phyloP scores from a whole-genome alignment of 1,139 yeast genomes.

The Geotrichum armillariae region DNA sequence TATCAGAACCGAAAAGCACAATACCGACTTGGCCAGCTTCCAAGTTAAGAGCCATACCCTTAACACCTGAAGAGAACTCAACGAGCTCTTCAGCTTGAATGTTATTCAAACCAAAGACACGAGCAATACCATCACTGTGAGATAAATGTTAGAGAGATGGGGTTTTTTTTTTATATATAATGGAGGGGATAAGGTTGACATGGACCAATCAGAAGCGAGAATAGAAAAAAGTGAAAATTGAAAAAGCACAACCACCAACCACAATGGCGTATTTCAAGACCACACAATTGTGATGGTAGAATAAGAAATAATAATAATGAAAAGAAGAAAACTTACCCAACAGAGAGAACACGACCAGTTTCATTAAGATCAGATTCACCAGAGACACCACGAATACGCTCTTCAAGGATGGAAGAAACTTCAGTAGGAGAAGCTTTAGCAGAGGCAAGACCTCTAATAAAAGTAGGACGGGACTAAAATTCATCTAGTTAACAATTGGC shows the following conservation, averaged over 20 bases:
- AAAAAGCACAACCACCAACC: slow-evolving; percentile 7
- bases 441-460: slow-evolving; percentile 66
- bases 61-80: slow-evolving; percentile 98
- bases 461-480: slow-evolving; percentile 29
- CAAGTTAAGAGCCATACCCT: slow-evolving; percentile 99
- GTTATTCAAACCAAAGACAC: slow-evolving; percentile 99
- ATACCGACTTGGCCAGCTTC: slow-evolving; percentile 99
- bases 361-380: slow-evolving; percentile 98
- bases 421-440: slow-evolving; percentile 99
- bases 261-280: neutral
- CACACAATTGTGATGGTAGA: neutral
- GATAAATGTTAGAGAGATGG: slow-evolving; percentile 12
- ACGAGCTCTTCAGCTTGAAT: slow-evolving; percentile 99
- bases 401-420: slow-evolving; percentile 98
- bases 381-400: slow-evolving; percentile 98
- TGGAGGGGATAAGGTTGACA: slow-evolving; percentile 8
- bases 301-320: slow-evolving; percentile 4
- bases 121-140: slow-evolving; percentile 98
- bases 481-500: slow-evolving; percentile 30
- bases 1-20: slow-evolving; percentile 99
- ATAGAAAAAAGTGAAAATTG: slow-evolving; percentile 9
- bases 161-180: no score
- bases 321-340: slow-evolving; percentile 61
- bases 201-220: slow-evolving; percentile 19
- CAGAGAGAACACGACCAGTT: slow-evolving; percentile 99